Evolutionary conservation across 139 green algal species (phyloP).

Genomic region (Auxenochlorella protothecoides): DNA sequence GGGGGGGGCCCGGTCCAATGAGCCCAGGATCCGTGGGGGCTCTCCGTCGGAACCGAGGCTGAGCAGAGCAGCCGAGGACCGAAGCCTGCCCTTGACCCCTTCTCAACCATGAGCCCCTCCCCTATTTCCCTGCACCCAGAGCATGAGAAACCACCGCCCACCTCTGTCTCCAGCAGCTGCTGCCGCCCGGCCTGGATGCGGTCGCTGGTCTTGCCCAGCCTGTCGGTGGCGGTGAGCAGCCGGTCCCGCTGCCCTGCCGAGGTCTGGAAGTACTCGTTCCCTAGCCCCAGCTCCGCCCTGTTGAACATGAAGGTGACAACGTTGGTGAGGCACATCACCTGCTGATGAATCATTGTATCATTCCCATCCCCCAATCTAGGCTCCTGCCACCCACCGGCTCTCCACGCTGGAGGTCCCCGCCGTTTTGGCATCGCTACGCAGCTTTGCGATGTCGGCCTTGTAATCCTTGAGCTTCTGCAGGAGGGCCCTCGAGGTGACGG

Average conservation of each 20-base stretch:
- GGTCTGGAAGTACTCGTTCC: slow-evolving; percentile 60
- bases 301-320: not conserved
- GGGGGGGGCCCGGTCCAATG: not conserved
- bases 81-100: no score
- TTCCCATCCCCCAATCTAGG: not conserved
- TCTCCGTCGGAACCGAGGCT: no score
- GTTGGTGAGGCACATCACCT: not conserved
- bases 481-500: slow-evolving; percentile 44
- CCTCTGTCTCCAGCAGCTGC: slow-evolving; percentile 75
- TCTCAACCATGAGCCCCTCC: no score
- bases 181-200: slow-evolving; percentile 64
- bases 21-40: no score
- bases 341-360: not conserved
- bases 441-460: slow-evolving; percentile 65
- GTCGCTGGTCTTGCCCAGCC: slow-evolving; percentile 60
- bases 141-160: slow-evolving; percentile 19
- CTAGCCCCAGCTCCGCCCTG: slow-evolving; percentile 69
- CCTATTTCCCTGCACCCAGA: no score
- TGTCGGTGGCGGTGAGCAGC: slow-evolving; percentile 67
- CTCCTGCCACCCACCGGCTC: not conserved
- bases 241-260: slow-evolving; percentile 66
- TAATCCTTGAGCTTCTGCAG: slow-evolving; percentile 81
- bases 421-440: slow-evolving; percentile 23
- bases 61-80: no score
- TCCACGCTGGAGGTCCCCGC: not conserved